These are phyloP conservation scores for Fagus crenata DNA, from an alignment of 306 rosid genomes.

Conservation along the genomic window DNA sequence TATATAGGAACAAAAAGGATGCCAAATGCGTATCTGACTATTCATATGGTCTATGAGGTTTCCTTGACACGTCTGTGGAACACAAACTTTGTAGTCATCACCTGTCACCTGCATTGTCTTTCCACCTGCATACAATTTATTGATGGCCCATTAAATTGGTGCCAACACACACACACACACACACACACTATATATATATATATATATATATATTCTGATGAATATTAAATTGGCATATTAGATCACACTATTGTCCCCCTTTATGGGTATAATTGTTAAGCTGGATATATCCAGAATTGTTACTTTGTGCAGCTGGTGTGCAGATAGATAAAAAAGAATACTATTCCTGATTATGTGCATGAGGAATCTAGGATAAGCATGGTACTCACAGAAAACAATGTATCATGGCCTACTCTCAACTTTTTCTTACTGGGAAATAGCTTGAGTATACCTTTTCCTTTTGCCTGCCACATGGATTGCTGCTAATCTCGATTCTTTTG, in stretches of 20 bases:
- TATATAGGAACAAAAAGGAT: background rate
- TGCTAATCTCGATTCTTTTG: background rate
- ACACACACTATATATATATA: no score
- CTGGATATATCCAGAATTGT: no score
- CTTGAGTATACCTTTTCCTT: conserved; percentile 30
- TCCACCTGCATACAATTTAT: background rate
- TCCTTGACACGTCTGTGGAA: background rate
- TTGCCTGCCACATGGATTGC: conserved; percentile 45
- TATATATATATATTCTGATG: no score
- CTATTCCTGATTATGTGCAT: no score
- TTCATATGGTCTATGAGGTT: background rate
- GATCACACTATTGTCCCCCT: no score
- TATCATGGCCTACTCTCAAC: conserved; percentile 12
- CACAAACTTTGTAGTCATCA: conserved; percentile 15
- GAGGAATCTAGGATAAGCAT: background rate
- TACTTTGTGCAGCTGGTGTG: no score
- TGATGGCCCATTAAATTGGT: conserved; percentile 20
- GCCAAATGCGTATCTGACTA: background rate
- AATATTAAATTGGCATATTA: no score
- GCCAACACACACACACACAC: no score
- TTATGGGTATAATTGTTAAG: no score
- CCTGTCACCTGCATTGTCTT: conserved; percentile 9
- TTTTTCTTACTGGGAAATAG: conserved; percentile 5
- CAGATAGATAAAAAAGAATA: no score
- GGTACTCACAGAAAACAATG: background rate